phyloP scores from a whole-genome alignment of 2,329 filamentous ascomycete genomes.

The Aspergillus spinulosporus region DNA sequence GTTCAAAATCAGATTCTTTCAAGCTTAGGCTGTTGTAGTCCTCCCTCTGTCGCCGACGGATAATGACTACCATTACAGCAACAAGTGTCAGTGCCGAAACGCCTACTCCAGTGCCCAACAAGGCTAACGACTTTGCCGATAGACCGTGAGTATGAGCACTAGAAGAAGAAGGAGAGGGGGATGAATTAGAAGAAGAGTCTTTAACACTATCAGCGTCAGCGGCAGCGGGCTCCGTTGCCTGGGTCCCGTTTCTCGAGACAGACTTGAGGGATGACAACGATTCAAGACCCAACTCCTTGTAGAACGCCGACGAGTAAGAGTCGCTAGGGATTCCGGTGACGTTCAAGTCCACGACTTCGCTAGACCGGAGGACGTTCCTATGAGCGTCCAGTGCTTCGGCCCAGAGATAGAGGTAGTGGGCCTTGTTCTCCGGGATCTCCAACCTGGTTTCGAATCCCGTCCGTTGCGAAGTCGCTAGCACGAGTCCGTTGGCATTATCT shows the following conservation, averaged over 20 bases:
- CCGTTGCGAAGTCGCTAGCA: background rate
- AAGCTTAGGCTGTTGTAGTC: background rate
- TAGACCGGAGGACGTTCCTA: background rate
- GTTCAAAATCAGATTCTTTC: background rate
- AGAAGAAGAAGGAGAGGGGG: too few relatives aligned
- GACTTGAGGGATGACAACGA: background rate
- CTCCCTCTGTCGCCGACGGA: background rate
- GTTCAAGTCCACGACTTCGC: background rate
- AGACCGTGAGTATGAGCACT: background rate
- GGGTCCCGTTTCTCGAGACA: background rate
- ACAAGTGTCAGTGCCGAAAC: background rate
- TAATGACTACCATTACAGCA: background rate
- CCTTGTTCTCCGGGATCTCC: background rate
- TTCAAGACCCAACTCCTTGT: background rate
- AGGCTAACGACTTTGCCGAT: background rate
- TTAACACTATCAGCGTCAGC: background rate
- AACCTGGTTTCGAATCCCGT: background rate
- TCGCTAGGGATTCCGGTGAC: background rate
- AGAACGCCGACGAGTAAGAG: background rate
- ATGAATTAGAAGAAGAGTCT: background rate
- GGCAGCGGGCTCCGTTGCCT: too few relatives aligned
- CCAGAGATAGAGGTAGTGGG: background rate
- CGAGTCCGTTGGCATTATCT: background rate
- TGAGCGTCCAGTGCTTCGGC: background rate
- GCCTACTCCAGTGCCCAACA: background rate